Evolutionary conservation across 495 filamentous ascomycete genomes (phyloP), one percentile per base, ranked within the genome.

Genomic region (Neurospora intermedia): DNA sequence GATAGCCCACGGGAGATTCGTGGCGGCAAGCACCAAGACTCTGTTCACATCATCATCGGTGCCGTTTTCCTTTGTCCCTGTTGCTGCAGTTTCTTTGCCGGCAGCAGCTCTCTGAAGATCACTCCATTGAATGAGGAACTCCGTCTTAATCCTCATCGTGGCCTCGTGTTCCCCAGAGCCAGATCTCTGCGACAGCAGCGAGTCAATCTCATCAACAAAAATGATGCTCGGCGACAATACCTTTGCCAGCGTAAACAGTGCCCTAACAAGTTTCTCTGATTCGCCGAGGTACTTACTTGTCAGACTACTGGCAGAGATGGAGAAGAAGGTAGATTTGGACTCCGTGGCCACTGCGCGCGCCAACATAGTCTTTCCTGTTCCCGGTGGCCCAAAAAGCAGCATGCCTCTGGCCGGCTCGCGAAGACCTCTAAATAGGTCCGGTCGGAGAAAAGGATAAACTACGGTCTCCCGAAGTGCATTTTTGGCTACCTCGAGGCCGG

Each of bases 131-230:
- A 99, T 97, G 71, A 99, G 81, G 73, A 99, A 99, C 77, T 99
- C 96, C 0, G 96, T 99, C 82, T 99, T 98, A 76, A 97, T 97
- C 38, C 96, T 87, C 46, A 95, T 87, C 9, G 94, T 97, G 6
- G 96, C 92, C 82, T 99, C 96, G 78, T 98, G 91, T 77, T 99
- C 96, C 7, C 93, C 90, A 3, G 88, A 89, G 0, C 93, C 93
- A 9, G 90, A 91, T 31, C 96, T 89, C 3, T 94, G 88, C 1
- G 93, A 96, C 1, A 99, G 86, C 6, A 99, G 83, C 1, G 96
- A 98, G 80, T 99, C 96, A 77, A 99, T 99, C 80, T 99, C 96
- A 77, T 99, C 96, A 7, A 99, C 94, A 75, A 99, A 99, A 76
- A 99, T 99, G 81, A 99, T 98, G 73, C 91, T 94, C 0, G 96